Evolutionary conservation across 1,139 yeast genomes (phyloP), one percentile per base, ranked within the genome.

Genomic region (Candida sanyaensis): DNA sequence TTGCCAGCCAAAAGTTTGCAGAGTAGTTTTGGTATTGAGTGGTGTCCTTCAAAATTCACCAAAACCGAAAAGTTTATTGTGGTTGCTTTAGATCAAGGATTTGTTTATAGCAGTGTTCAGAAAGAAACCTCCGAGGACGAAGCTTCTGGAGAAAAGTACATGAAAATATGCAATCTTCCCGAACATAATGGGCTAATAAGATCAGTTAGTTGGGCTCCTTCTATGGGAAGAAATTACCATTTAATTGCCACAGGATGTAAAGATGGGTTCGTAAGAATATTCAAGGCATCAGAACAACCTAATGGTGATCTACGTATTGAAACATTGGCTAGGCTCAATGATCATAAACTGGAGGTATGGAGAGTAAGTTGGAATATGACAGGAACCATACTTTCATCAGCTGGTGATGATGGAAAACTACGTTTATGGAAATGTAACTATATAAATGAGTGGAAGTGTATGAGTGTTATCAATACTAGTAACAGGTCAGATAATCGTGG

Each of bases 151-250:
- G 50, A 44, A 24, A 59, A 64, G 27, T 73, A 69, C 51, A 54
- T 57, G 26, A 73, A 71, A 47, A 54, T 74, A 26, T 71, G 79
- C 51, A 70, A 63, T 53, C 60, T 75, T 39, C 88, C 92, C 1
- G 97, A 90, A 44, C 98, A 92, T 64, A 79, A 82, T 50, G 96
- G 96, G 2, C 76, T 93, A 43, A 90, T 93, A 40, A 75, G 98
- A 55, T 88, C 93, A 34, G 91, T 93, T 7, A 80, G 95, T 42
- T 93, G 99, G 99, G 99, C 98, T 0, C 97, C 98, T 6, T 84
- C 96, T 0, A 89, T 92, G 87, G 99, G 98, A 2, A 75, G 97
- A 55, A 84, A 86, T 51, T 88, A 84, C 64, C 96, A 93, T 59
- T 71, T 91, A 45, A 78, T 93, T 41, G 99, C 99, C 1, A 92